These are phyloP conservation scores for Tephrocybe rancida DNA, from an alignment of 768 basidiomycete genomes.

Conservation along the genomic window DNA sequence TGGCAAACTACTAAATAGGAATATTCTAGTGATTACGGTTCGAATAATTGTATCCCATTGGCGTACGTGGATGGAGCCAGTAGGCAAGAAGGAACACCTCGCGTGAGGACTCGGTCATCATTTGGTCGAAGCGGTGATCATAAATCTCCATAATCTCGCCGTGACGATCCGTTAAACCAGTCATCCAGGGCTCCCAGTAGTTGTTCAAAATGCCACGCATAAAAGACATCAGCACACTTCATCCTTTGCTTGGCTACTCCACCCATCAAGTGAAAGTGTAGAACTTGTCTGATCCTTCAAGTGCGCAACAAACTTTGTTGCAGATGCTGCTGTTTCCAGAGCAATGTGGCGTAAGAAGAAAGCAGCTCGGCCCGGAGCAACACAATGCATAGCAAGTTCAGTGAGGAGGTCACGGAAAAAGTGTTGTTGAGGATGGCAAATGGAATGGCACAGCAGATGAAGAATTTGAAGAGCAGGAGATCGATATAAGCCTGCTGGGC, in stretches of 20 bases:
- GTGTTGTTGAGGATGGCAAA: neutral
- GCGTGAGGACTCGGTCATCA: slow-evolving; percentile 32
- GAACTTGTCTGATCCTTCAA: neutral
- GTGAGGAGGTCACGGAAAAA: neutral
- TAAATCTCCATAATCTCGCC: slow-evolving; percentile 22
- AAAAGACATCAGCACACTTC: slow-evolving; percentile 27
- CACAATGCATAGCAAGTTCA: neutral
- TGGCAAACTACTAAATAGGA: too few relatives aligned
- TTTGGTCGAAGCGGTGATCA: slow-evolving; percentile 27
- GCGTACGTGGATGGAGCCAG: slow-evolving; percentile 28
- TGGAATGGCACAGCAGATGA: slow-evolving; percentile 2
- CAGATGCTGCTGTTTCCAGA: neutral
- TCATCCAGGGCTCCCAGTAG: slow-evolving; percentile 17
- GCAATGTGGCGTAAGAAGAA: neutral
- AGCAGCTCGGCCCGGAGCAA: neutral
- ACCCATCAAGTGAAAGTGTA: neutral
- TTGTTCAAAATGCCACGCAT: slow-evolving; percentile 27
- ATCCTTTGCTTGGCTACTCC: neutral
- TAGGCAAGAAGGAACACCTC: slow-evolving; percentile 28
- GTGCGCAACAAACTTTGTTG: neutral
- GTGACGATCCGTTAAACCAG: slow-evolving; percentile 2
- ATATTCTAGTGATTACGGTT: too few relatives aligned
- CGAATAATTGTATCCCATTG: neutral
- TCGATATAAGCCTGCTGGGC: neutral
- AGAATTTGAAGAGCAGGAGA: neutral